A percentile compares a stretch with the other conserved stretches of the same genome.
phyloP scores from a whole-genome alignment of 164 flowering plant species.

The Taxillus chinensis region DNA sequence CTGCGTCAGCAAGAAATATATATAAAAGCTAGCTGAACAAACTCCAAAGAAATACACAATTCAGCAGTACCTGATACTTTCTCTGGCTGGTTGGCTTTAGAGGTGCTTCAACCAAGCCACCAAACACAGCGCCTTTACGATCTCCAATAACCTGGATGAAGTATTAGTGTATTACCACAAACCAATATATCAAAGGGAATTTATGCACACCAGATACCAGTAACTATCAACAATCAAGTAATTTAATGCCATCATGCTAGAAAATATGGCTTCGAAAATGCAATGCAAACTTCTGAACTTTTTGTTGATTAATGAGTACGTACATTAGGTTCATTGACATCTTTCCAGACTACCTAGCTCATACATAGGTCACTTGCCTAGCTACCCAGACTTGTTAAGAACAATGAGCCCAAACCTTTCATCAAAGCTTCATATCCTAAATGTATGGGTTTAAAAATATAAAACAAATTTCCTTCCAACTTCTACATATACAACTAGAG shows the following conservation, averaged over 20 bases:
- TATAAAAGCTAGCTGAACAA: background rate
- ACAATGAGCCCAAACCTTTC: too few species aligned
- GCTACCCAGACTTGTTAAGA: too few species aligned
- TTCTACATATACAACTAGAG: background rate
- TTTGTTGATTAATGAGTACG: too few species aligned
- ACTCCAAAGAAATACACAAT: background rate
- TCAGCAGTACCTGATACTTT: conserved; percentile 65
- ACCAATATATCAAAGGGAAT: background rate
- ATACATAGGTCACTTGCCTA: too few species aligned
- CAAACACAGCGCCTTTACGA: conserved; percentile 78
- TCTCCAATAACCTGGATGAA: conserved; percentile 81
- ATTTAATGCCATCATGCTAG: background rate
- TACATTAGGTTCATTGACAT: too few species aligned
- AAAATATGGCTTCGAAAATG: background rate
- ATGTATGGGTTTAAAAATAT: background rate
- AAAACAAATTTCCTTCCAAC: background rate
- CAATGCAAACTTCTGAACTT: too few species aligned
- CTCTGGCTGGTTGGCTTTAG: conserved; percentile 51
- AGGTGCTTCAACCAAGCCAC: conserved; percentile 95
- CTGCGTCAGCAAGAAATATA: conserved; percentile 7
- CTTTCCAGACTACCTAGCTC: too few species aligned
- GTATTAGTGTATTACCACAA: background rate
- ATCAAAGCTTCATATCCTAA: too few species aligned
- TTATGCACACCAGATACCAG: background rate
- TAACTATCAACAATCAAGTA: background rate